These are phyloP conservation scores for Sporothrix mexicana DNA, from an alignment of 2,329 filamentous ascomycete genomes.

Conservation along the genomic window DNA sequence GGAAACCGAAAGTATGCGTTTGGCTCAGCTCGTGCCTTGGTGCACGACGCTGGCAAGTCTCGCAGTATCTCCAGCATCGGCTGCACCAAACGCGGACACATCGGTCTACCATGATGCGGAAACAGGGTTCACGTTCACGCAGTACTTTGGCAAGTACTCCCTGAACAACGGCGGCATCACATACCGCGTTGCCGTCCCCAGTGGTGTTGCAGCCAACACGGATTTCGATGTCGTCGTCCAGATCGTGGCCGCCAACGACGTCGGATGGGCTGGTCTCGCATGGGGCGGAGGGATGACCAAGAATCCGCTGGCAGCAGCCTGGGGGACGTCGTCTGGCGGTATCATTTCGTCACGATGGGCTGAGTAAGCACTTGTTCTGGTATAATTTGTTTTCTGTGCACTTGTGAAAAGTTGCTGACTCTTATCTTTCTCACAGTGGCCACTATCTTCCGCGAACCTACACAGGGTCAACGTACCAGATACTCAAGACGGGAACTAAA, in stretches of 20 bases:
- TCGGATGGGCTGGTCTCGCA: constrained; percentile 38
- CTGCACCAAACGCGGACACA: constrained; percentile 10
- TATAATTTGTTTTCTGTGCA: not conserved
- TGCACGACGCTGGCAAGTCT: constrained; percentile 13
- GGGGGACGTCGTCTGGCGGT: constrained; percentile 33
- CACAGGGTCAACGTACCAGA: constrained; percentile 42
- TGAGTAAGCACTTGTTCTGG: constrained; percentile 10
- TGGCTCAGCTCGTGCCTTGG: constrained; percentile 22
- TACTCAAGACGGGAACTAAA: constrained; percentile 47
- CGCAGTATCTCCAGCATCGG: not conserved
- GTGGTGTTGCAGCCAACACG: constrained; percentile 22
- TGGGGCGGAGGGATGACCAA: constrained; percentile 39
- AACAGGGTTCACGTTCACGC: constrained; percentile 40
- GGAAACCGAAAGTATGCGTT: not conserved
- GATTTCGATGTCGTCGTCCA: constrained; percentile 39
- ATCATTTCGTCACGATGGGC: constrained; percentile 34
- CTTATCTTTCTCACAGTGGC: constrained; percentile 33
- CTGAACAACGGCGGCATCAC: constrained; percentile 29
- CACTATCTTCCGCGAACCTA: constrained; percentile 45
- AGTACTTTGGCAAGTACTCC: constrained; percentile 34
- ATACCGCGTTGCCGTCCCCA: constrained; percentile 36
- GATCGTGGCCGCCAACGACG: constrained; percentile 34
- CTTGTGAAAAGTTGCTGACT: too few relatives aligned
- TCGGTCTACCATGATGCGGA: constrained; percentile 40
- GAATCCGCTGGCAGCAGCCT: constrained; percentile 37